These are phyloP conservation scores for Dissoconium aciculare DNA, from an alignment of 2,329 filamentous ascomycete species.

Conservation along the genomic window DNA sequence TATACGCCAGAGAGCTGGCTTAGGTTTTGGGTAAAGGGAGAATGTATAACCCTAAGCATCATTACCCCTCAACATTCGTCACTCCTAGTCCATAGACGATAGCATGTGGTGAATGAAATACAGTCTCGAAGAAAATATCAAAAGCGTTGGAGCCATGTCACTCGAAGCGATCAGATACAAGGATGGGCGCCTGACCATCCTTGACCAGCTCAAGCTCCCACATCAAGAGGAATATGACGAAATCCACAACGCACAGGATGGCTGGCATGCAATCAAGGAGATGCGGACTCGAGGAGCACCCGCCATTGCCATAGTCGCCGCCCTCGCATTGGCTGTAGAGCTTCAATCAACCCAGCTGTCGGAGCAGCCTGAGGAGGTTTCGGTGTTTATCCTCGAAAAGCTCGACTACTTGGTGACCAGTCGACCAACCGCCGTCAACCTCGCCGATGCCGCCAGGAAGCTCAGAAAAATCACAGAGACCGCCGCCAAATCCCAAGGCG, in stretches of 20 bases:
- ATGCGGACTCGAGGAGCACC: constrained; percentile 75
- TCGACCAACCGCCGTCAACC: constrained; percentile 85
- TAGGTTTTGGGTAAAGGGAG: no score
- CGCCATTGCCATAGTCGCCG: constrained; percentile 95
- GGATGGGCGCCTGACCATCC: constrained; percentile 44
- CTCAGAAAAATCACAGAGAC: constrained; percentile 51
- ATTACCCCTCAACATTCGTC: no score
- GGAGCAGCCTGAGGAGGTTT: constrained; percentile 44
- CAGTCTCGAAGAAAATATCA: no score
- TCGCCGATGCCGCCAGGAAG: constrained; percentile 75
- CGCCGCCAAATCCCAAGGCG: constrained; percentile 28
- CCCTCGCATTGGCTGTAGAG: constrained; percentile 75
- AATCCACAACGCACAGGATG: constrained; percentile 55
- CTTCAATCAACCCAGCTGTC: constrained; percentile 44
- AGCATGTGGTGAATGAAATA: no score
- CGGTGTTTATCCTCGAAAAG: constrained; percentile 54
- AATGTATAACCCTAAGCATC: no score
- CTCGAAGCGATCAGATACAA: constrained; percentile 67
- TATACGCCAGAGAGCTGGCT: no score
- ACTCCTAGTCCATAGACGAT: no score
- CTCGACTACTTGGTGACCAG: constrained; percentile 79
- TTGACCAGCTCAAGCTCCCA: constrained; percentile 70
- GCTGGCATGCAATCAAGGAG: constrained; percentile 66
- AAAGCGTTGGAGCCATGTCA: no score
- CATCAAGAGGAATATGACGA: constrained; percentile 67